Evolutionary conservation across 2,329 filamentous ascomycete species (phyloP).

Genomic region (Fusarium continuum): DNA sequence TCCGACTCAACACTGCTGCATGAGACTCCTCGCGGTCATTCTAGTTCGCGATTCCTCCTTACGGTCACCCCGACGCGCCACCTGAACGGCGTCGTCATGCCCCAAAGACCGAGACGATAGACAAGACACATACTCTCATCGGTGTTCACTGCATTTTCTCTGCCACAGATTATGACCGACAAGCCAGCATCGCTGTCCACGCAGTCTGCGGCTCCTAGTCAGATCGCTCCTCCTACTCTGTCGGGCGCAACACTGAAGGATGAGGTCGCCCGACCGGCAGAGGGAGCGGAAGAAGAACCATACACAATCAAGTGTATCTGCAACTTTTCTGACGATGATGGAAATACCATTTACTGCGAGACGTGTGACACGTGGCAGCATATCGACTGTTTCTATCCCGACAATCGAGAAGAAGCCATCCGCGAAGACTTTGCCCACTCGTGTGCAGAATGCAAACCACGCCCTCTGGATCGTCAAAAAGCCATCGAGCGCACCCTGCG

Average conservation of each 20-base stretch:
- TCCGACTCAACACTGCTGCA: slow-evolving; percentile 27
- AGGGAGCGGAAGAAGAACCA: slow-evolving; percentile 75
- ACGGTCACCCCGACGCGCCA: slow-evolving; percentile 51
- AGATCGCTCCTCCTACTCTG: slow-evolving; percentile 54
- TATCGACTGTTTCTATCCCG: slow-evolving; percentile 91
- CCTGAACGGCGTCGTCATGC: slow-evolving; percentile 66
- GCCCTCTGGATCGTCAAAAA: slow-evolving; percentile 75
- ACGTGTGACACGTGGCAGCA: slow-evolving; percentile 98
- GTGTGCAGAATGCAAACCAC: slow-evolving; percentile 87
- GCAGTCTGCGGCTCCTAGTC: slow-evolving; percentile 65
- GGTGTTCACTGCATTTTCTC: slow-evolving; percentile 51
- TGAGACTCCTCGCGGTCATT: slow-evolving; percentile 35
- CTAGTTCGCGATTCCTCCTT: slow-evolving; percentile 31
- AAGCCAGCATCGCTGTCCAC: slow-evolving; percentile 62
- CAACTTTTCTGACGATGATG: slow-evolving; percentile 92
- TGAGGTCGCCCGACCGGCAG: slow-evolving; percentile 57
- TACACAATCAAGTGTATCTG: slow-evolving; percentile 99
- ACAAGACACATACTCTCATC: slow-evolving; percentile 52
- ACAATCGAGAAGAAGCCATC: slow-evolving; percentile 76
- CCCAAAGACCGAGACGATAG: slow-evolving; percentile 63
- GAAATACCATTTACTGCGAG: slow-evolving; percentile 96
- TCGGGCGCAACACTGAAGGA: slow-evolving; percentile 49
- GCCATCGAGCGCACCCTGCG: slow-evolving; percentile 78
- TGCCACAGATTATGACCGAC: slow-evolving; percentile 70
- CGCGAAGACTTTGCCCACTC: slow-evolving; percentile 80